A percentile compares a stretch with the other conserved stretches of the same genome.
These are phyloP conservation scores for Malus fusca DNA, from an alignment of 306 rosid species.

Conservation along the genomic window DNA sequence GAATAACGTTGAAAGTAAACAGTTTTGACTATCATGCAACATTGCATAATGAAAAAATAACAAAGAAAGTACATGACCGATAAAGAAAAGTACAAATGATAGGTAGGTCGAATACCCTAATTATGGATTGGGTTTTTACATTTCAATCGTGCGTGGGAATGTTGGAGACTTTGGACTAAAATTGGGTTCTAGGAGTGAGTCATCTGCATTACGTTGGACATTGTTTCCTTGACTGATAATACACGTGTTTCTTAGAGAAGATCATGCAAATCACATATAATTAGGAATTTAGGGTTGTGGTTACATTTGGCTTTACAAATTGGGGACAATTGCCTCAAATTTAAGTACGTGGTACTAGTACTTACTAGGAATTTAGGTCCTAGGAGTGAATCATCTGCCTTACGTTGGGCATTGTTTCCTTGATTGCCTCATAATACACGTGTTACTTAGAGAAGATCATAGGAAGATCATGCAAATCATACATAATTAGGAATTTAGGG, in stretches of 20 bases:
- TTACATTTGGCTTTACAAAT: background rate
- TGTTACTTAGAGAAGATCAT: background rate
- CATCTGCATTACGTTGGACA: background rate
- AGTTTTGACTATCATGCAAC: background rate
- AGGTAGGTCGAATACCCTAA: background rate
- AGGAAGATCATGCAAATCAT: no score
- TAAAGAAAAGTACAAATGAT: background rate
- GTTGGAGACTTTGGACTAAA: background rate
- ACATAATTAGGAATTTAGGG: background rate
- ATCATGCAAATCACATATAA: background rate
- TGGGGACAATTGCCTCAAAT: background rate
- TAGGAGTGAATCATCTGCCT: background rate
- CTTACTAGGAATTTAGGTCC: no score
- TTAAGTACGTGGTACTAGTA: no score
- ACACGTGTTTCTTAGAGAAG: background rate
- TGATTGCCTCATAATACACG: background rate
- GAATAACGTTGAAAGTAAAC: background rate
- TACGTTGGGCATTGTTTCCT: background rate
- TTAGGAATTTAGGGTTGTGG: no score
- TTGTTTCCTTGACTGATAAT: background rate
- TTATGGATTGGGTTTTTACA: background rate
- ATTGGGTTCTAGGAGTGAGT: background rate
- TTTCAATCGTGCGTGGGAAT: background rate
- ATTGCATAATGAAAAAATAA: no score
- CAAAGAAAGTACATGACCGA: background rate